These are phyloP conservation scores for Fusarium caatingaense DNA, from an alignment of 2,329 filamentous ascomycete genomes.

Conservation along the genomic window DNA sequence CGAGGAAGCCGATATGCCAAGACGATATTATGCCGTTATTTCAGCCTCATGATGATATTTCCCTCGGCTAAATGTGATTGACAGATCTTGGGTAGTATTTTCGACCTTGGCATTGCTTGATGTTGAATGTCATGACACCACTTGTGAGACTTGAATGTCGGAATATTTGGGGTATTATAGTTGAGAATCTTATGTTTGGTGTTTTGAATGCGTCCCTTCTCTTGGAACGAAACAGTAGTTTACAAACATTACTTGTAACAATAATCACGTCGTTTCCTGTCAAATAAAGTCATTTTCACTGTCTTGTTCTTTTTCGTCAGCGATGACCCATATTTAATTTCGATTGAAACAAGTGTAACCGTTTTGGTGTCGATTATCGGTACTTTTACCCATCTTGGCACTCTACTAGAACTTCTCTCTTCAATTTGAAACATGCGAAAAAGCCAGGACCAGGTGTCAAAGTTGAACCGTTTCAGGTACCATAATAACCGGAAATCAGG, in stretches of 20 bases:
- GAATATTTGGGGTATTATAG: not conserved
- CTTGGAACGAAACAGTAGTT: not conserved
- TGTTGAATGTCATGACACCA: not conserved
- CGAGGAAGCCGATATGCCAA: constrained; percentile 14
- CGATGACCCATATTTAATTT: constrained; percentile 7
- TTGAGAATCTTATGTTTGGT: not conserved
- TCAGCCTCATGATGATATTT: not conserved
- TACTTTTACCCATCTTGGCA: constrained; percentile 4
- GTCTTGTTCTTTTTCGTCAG: not conserved
- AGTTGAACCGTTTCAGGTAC: constrained; percentile 14
- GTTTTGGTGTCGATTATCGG: not conserved
- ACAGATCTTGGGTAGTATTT: not conserved
- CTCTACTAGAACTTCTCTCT: not conserved
- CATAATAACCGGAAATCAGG: constrained; percentile 3
- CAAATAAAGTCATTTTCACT: not conserved
- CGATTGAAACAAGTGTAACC: constrained; percentile 7
- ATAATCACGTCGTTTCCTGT: not conserved
- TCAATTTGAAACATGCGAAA: constrained; percentile 12
- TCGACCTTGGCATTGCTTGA: not conserved
- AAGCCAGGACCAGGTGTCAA: constrained; percentile 1
- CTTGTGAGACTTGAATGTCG: not conserved
- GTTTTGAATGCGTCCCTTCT: not conserved
- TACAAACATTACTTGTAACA: not conserved
- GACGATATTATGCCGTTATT: constrained; percentile 1
- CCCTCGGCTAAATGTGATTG: not conserved